phyloP scores from a whole-genome alignment of 1,284 basidiomycete species.

The Malassezia slooffiae region DNA sequence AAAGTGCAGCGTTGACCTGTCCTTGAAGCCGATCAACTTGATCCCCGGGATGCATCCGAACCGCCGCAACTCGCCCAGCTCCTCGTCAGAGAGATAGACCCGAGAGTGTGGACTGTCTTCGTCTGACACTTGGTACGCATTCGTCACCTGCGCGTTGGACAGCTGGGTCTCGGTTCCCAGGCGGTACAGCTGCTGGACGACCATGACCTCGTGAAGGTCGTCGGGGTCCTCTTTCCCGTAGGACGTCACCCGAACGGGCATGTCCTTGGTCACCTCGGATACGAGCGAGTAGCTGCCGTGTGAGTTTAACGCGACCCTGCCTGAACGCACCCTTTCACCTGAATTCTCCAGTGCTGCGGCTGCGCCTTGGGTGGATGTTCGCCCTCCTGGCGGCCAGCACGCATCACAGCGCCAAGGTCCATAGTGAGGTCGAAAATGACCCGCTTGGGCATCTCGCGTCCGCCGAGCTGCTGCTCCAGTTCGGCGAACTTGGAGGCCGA shows the following conservation, averaged over 20 bases:
- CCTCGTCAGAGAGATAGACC: conserved; percentile 59
- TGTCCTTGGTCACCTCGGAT: conserved; percentile 20
- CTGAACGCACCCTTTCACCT: conserved; percentile 71
- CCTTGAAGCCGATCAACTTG: conserved; percentile 82
- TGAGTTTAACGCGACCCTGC: too few relatives aligned
- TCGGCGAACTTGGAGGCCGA: conserved; percentile 30
- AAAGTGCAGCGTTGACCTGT: conserved; percentile 55
- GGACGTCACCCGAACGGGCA: conserved; percentile 34
- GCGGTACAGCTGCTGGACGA: conserved; percentile 69
- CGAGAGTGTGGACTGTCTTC: background rate
- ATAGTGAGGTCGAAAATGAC: conserved; percentile 72
- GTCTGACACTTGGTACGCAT: conserved; percentile 1
- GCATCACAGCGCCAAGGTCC: conserved; percentile 53
- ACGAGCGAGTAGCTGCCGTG: conserved; percentile 33
- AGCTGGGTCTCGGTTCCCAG: too few relatives aligned
- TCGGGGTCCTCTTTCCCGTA: conserved; percentile 22
- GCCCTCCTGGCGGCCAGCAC: background rate
- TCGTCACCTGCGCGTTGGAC: background rate
- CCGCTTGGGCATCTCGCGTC: conserved; percentile 69
- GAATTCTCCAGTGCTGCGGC: conserved; percentile 63
- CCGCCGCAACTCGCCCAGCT: conserved; percentile 63
- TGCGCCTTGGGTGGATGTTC: conserved; percentile 21
- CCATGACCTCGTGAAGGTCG: conserved; percentile 59
- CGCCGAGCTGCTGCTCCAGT: conserved; percentile 39
- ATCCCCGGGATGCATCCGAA: conserved; percentile 53